Percentiles rank a stretch among this genome's conserved stretches.
phyloP scores from a whole-genome alignment of 805 yeast species.

The Spathaspora girioi region DNA sequence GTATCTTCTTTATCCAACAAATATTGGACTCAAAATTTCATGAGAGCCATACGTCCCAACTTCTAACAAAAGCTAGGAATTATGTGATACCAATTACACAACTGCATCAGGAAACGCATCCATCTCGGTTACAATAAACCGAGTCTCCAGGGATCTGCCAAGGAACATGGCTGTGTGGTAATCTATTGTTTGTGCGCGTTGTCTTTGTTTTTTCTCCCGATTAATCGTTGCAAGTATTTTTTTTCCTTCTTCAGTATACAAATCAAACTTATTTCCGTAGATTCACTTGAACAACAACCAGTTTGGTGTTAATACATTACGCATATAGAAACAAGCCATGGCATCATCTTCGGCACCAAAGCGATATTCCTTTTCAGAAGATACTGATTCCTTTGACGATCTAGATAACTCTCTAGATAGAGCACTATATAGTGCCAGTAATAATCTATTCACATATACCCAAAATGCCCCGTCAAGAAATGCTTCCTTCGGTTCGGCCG shows the following conservation, averaged over 20 bases:
- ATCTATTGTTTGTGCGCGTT: not conserved
- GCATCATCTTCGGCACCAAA: slow-evolving; percentile 2
- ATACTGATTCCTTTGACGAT: slow-evolving; percentile 47
- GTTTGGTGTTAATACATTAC: not conserved
- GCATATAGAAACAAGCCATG: not conserved
- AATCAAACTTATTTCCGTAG: not conserved
- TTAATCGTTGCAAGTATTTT: not conserved
- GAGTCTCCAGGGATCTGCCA: too few relatives aligned
- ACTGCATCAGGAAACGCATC: too few relatives aligned
- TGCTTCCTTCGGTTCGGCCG: slow-evolving; percentile 10
- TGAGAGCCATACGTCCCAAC: too few relatives aligned
- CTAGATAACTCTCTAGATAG: slow-evolving; percentile 64
- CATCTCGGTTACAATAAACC: too few relatives aligned
- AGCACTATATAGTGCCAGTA: slow-evolving; percentile 53
- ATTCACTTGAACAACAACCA: not conserved
- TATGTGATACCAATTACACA: too few relatives aligned
- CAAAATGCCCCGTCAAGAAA: slow-evolving; percentile 6
- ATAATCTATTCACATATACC: slow-evolving; percentile 32
- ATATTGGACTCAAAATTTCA: too few relatives aligned
- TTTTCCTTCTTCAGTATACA: not conserved
- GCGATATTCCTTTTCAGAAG: slow-evolving; percentile 5
- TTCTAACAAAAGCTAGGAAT: too few relatives aligned
- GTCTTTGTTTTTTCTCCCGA: not conserved
- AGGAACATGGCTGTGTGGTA: not conserved
- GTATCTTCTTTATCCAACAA: too few relatives aligned